phyloP scores from a whole-genome alignment of 805 yeast species.

The Sugiyamaella smithiae region DNA sequence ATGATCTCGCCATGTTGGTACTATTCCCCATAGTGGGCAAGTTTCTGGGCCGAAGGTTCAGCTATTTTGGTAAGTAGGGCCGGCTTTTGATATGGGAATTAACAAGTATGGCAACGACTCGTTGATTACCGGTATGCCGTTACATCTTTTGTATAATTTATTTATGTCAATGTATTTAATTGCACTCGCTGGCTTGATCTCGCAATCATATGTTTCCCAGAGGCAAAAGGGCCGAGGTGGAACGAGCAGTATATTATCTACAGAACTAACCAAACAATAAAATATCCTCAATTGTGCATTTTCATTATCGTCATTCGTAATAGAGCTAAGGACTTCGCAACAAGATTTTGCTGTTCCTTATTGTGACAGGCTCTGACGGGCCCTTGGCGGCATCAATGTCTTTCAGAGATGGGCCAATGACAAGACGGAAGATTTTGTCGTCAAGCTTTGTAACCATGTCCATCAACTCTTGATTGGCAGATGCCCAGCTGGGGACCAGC shows the following conservation, averaged over 20 bases:
- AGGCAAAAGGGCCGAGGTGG: too few species aligned
- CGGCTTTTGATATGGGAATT: not conserved
- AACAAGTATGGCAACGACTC: constrained; percentile 13
- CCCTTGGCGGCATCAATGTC: constrained; percentile 20
- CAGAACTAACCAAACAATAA: too few species aligned
- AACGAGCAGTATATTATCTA: too few species aligned
- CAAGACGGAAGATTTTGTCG: constrained; percentile 20
- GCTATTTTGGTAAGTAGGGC: constrained; percentile 34
- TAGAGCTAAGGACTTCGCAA: not conserved
- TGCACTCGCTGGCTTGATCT: too few species aligned
- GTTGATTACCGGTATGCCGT: constrained; percentile 9
- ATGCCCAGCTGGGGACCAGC: constrained; percentile 11
- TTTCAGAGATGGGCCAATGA: constrained; percentile 25
- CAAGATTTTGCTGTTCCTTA: not conserved
- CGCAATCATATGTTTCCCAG: too few species aligned
- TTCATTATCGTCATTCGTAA: too few species aligned
- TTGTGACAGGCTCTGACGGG: constrained; percentile 2
- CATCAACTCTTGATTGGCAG: constrained; percentile 17
- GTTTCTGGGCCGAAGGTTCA: constrained; percentile 58
- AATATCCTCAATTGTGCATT: too few species aligned
- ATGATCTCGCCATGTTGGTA: constrained; percentile 51
- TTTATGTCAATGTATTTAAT: not conserved
- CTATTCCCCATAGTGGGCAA: constrained; percentile 67
- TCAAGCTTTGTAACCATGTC: constrained; percentile 26
- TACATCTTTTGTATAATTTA: not conserved